A percentile compares a stretch with the other conserved stretches of the same genome.
Conservation (phyloP, 2,329 filamentous ascomycete species). For the Tricladium varicosporioides region DNA sequence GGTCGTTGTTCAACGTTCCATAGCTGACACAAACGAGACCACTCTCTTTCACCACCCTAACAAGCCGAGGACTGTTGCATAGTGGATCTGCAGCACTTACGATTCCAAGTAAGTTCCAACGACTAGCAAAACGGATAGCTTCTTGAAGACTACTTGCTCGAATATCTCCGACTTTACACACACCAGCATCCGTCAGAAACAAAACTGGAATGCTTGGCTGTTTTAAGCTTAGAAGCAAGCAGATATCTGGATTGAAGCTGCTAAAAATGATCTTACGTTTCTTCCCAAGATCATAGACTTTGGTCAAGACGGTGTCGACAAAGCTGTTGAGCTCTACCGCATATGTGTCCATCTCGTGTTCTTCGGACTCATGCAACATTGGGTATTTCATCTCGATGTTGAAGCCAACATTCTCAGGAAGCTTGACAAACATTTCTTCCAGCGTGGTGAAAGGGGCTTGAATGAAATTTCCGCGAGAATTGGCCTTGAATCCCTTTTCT, state of each 20-base stretch:
- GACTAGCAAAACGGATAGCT: constrained; percentile 87
- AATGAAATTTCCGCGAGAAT: constrained; percentile 90
- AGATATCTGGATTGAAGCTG: constrained; percentile 96
- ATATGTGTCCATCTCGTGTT: constrained; percentile 95
- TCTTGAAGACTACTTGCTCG: constrained; percentile 90
- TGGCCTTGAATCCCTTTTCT: constrained; percentile 91
- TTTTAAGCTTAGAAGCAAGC: constrained; percentile 90
- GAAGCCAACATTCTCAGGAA: constrained; percentile 84
- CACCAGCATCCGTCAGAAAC: constrained; percentile 89
- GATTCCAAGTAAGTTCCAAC: constrained; percentile 93
- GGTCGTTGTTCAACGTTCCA: constrained; percentile 85
- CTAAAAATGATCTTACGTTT: constrained; percentile 94
- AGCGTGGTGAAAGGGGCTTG: constrained; percentile 94
- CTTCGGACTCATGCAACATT: constrained; percentile 93
- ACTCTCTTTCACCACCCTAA: constrained; percentile 90
- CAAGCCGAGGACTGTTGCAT: constrained; percentile 82
- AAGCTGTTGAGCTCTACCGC: constrained; percentile 95
- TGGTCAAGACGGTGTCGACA: constrained; percentile 86
- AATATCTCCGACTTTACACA: constrained; percentile 79
- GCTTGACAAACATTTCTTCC: constrained; percentile 84
- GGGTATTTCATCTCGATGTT: constrained; percentile 99
- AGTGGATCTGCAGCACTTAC: constrained; percentile 87
- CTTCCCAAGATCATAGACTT: constrained; percentile 82
- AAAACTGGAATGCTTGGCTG: constrained; percentile 95
- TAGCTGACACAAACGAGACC: constrained; percentile 95